Conservation (phyloP, 768 basidiomycete species). For the Holtermanniella nyarrowii region DNA sequence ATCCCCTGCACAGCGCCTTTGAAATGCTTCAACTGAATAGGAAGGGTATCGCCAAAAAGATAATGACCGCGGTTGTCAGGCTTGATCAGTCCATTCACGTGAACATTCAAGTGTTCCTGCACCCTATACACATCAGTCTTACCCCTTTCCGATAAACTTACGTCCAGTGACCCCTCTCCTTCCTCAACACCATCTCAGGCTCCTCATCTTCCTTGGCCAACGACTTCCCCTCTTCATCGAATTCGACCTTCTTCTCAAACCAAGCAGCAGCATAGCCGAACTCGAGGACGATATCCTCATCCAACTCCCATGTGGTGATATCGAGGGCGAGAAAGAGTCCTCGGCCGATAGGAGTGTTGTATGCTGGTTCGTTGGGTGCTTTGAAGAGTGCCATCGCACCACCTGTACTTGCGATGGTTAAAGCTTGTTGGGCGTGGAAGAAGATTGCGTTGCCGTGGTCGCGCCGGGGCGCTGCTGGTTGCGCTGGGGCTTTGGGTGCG, state of each 20-base stretch:
- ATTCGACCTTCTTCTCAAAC: constrained; percentile 20
- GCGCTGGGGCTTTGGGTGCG: neutral
- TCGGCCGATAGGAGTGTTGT: constrained; percentile 14
- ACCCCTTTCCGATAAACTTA: constrained; percentile 11
- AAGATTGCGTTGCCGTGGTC: constrained; percentile 6
- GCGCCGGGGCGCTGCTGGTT: neutral
- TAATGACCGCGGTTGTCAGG: constrained; percentile 19
- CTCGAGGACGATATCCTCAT: constrained; percentile 23
- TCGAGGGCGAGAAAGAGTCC: constrained; percentile 29
- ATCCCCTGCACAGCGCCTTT: constrained; percentile 10
- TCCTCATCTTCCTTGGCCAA: constrained; percentile 1
- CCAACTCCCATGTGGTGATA: constrained; percentile 29
- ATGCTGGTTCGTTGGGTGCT: neutral
- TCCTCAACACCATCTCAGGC: constrained; percentile 17
- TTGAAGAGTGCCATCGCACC: constrained; percentile 5
- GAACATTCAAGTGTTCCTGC: constrained; percentile 23
- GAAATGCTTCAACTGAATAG: constrained; percentile 13
- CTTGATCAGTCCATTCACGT: constrained; percentile 15
- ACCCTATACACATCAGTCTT: constrained; percentile 11
- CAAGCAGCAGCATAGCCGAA: constrained; percentile 33
- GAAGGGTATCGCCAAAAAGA: constrained; percentile 25
- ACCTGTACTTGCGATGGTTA: constrained; percentile 21
- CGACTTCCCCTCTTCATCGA: neutral
- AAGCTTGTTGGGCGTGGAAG: constrained; percentile 27
- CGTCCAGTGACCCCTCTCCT: constrained; percentile 32